Evolutionary conservation across 192 early-diverging fungal genomes (phyloP), one percentile per base, ranked within the genome.

Genomic region (Entophlyctis luteolus): DNA sequence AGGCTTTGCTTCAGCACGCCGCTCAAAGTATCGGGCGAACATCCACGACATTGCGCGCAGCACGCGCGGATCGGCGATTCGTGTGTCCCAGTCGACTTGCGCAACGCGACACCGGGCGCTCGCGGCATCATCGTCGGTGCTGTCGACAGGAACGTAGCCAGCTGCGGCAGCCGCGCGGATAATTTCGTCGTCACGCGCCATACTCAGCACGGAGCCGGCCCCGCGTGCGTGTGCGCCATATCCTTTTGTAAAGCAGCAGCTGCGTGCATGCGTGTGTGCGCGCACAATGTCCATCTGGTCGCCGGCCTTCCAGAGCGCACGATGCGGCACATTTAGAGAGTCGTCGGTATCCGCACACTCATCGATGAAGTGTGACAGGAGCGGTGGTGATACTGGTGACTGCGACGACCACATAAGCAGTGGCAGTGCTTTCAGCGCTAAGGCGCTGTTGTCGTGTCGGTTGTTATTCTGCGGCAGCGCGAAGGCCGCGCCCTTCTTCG

Each of bases 181-280:
- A 59, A 68, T 68, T 25, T 68, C 67, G 14, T 45, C 54, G 32
- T 68, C 67, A 48, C 22, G 23, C 16, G 67, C 67, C 54, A 68
- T 57, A 48, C 46, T 48, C 47, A 70, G 32, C 14, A 70, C 58
- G 27, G 68, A 70, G 16, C 68, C 68, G 8, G 68, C 62, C 20
- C 68, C 68, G 1, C 58, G 42, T 39, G 68, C 55, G 53, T 48
- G 58, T 18, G 48, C 10, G 4, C 57, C 56, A 53, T 70, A 70
- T 22, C 57, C 58, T 59, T 70, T 70, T 25, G 68, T 70, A 35
- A 70, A 70, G 52, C 68, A 70, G 53, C 68, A 70, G 16, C 35
- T 52, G 4, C 68, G 23, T 16, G 20, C 6, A 37, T 47, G 37
- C 4, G 16, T 48, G n/a, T n/a, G n/a, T 16, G 57, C 33, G 12